phyloP scores from a whole-genome alignment of 306 rosid genomes.

The Quercus suber region DNA sequence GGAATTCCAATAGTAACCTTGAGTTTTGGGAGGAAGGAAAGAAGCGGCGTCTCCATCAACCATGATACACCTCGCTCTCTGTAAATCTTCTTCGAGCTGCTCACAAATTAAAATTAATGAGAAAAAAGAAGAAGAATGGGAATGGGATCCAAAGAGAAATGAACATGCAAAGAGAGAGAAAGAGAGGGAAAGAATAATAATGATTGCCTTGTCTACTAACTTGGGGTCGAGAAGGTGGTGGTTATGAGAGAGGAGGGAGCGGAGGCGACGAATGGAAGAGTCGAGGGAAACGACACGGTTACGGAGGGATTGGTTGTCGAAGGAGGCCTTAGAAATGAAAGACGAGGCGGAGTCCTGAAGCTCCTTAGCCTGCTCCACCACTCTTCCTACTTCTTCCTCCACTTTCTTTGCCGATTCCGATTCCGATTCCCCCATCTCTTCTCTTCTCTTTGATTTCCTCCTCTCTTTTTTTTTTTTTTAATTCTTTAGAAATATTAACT shows the following conservation, averaged over 20 bases:
- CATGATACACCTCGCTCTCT: constrained; percentile 67
- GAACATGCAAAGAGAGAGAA: background rate
- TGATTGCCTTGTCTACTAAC: constrained; percentile 59
- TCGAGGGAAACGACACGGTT: constrained; percentile 60
- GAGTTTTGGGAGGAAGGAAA: constrained; percentile 69
- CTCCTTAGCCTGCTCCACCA: constrained; percentile 68
- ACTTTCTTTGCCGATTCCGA: constrained; percentile 29
- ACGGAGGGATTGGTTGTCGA: constrained; percentile 74
- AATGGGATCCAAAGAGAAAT: background rate
- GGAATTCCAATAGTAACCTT: constrained; percentile 42
- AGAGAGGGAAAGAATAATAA: background rate
- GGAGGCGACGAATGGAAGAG: constrained; percentile 62
- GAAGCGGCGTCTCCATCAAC: constrained; percentile 86
- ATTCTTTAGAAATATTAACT: too few species aligned
- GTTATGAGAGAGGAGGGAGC: constrained; percentile 48
- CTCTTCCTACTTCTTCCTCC: constrained; percentile 54
- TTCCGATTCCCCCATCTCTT: constrained; percentile 24
- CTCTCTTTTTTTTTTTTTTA: too few species aligned
- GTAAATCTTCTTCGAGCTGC: constrained; percentile 88
- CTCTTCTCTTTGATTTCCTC: too few species aligned
- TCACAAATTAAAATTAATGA: background rate
- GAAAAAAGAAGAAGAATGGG: background rate
- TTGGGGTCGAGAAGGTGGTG: constrained; percentile 37
- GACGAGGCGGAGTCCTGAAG: constrained; percentile 60
- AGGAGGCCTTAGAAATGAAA: constrained; percentile 39